Conservation (phyloP, 129 eudicot genomes). For the Erigeron canadensis region DNA sequence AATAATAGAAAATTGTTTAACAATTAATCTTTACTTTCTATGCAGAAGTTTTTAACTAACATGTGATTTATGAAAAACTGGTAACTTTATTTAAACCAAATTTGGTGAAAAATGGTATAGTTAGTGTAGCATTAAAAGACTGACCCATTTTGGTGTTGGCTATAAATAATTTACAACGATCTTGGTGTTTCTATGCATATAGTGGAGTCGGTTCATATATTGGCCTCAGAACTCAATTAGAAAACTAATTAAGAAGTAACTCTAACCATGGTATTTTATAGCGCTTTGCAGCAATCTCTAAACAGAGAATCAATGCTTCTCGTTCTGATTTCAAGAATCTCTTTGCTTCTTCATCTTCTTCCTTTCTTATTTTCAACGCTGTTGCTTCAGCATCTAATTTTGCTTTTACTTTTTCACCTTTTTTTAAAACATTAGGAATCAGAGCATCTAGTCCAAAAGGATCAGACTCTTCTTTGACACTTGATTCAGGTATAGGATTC, state of each 20-base stretch:
- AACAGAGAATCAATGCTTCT: slow-evolving; percentile 74
- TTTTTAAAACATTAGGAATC: slow-evolving; percentile 45
- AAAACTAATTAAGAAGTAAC: slow-evolving; percentile 6
- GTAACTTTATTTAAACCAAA: too few species aligned
- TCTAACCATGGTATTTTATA: slow-evolving; percentile 88
- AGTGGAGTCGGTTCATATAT: background rate
- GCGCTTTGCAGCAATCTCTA: slow-evolving; percentile 90
- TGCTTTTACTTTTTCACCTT: slow-evolving; percentile 51
- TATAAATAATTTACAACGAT: background rate
- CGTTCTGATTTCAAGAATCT: slow-evolving; percentile 73
- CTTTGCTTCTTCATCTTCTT: slow-evolving; percentile 65
- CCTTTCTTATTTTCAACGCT: slow-evolving; percentile 35
- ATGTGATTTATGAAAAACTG: too few species aligned
- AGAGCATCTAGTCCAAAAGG: slow-evolving; percentile 92
- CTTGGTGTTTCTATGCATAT: background rate
- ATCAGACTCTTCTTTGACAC: slow-evolving; percentile 58
- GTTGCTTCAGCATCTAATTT: slow-evolving; percentile 42
- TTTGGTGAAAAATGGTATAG: too few species aligned
- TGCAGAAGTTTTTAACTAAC: too few species aligned
- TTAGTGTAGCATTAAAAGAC: too few species aligned
- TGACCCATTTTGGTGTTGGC: too few species aligned
- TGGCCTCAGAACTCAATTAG: background rate
- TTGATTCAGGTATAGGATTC: slow-evolving; percentile 32
- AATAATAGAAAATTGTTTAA: too few species aligned
- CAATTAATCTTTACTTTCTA: too few species aligned